Conservation (phyloP, 1,284 basidiomycete genomes). For the Leccinum solheimii region DNA sequence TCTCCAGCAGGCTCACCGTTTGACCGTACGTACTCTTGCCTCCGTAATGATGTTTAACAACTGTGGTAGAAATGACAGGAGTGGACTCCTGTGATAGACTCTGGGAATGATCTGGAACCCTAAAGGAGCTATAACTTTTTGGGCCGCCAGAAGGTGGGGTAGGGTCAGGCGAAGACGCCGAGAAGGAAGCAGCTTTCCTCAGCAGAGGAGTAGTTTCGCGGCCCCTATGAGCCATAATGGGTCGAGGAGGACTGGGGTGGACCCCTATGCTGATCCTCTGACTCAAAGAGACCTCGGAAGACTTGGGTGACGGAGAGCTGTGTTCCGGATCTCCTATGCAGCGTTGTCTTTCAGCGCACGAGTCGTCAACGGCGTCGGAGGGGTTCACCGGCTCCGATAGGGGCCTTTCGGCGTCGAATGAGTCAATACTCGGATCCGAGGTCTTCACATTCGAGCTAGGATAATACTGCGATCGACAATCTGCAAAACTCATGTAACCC, state of each 20-base stretch:
- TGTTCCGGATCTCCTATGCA: slow-evolving; percentile 8
- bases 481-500: slow-evolving; percentile 36
- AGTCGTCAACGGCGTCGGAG: slow-evolving; percentile 14
- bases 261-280: slow-evolving; percentile 47
- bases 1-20: slow-evolving; percentile 56
- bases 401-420: slow-evolving; percentile 35
- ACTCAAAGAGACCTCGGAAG: slow-evolving; percentile 40
- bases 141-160: neutral
- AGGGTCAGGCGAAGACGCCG: slow-evolving; percentile 22
- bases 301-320: slow-evolving; percentile 24
- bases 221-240: neutral
- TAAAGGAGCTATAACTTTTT: neutral
- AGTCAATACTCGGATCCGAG: slow-evolving; percentile 42
- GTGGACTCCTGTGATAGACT: slow-evolving; percentile 1
- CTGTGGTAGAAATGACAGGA: slow-evolving; percentile 15
- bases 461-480: slow-evolving; percentile 63
- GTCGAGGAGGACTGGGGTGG: neutral
- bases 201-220: slow-evolving; percentile 46
- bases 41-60: slow-evolving; percentile 34
- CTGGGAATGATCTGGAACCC: neutral
- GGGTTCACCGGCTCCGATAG: slow-evolving; percentile 26
- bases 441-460: slow-evolving; percentile 57
- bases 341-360: slow-evolving; percentile 2
- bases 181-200: slow-evolving; percentile 40
- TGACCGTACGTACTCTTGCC: slow-evolving; percentile 81